Evolutionary conservation across 345 rosid genomes (phyloP).

Genomic region (Cardamine chenopodiifolia): DNA sequence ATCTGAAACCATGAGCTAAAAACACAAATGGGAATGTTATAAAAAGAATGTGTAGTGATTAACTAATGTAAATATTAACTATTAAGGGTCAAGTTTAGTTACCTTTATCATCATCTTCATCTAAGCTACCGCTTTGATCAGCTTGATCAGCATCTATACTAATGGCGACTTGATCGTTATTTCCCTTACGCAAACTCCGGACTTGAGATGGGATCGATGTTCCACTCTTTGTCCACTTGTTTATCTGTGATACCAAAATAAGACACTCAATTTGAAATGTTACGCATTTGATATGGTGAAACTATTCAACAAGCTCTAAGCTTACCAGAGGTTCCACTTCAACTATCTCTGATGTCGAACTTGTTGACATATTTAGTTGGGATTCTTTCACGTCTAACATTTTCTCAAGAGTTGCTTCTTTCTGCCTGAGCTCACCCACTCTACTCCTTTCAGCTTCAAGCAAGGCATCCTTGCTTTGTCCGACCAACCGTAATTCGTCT

Average conservation of each 20-base stretch:
- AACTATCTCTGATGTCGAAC: slow-evolving; percentile 60
- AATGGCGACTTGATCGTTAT: slow-evolving; percentile 88
- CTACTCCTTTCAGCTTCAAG: slow-evolving; percentile 72
- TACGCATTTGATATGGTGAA: background rate
- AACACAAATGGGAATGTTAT: background rate
- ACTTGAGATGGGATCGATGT: slow-evolving; percentile 72
- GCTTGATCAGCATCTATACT: slow-evolving; percentile 65
- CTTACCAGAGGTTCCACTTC: slow-evolving; percentile 96
- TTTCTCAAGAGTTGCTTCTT: slow-evolving; percentile 65
- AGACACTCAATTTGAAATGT: background rate
- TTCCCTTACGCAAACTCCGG: slow-evolving; percentile 81
- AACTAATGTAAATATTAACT: background rate
- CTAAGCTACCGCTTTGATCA: slow-evolving; percentile 52
- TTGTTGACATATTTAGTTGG: slow-evolving; percentile 54
- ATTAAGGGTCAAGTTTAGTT: slow-evolving; percentile 13
- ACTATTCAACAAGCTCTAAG: slow-evolving; percentile 6
- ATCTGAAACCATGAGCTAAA: slow-evolving; percentile 92
- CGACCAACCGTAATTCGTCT: slow-evolving; percentile 54
- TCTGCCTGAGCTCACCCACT: slow-evolving; percentile 66
- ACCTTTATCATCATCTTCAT: slow-evolving; percentile 97
- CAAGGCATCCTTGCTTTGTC: slow-evolving; percentile 62
- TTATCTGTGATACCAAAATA: slow-evolving; percentile 49
- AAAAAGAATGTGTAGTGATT: slow-evolving; percentile 6
- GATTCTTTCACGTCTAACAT: slow-evolving; percentile 69
- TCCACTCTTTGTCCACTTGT: slow-evolving; percentile 67